Percentiles rank a stretch among this genome's conserved stretches.
Evolutionary conservation across 2,329 filamentous ascomycete species (phyloP).

Genomic region (Celoporthe dispersa): DNA sequence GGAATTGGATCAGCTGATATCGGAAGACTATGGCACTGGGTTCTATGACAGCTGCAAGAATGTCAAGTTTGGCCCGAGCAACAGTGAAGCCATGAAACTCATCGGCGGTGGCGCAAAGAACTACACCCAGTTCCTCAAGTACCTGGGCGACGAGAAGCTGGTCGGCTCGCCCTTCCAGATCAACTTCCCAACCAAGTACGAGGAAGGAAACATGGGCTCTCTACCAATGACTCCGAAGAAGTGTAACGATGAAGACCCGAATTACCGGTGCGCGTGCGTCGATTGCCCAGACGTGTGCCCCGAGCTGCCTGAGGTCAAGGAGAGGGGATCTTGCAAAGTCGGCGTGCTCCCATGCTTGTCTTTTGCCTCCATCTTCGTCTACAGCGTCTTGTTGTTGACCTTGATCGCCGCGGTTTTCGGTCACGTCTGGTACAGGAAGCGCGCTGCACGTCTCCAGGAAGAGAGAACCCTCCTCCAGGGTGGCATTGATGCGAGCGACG

Average conservation of each 20-base stretch:
- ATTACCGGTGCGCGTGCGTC: constrained; percentile 88
- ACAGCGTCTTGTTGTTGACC: constrained; percentile 73
- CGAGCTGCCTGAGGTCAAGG: constrained; percentile 74
- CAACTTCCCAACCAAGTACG: constrained; percentile 75
- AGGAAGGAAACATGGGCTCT: constrained; percentile 72
- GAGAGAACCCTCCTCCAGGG: constrained; percentile 79
- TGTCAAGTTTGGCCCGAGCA: constrained; percentile 95
- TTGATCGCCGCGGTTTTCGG: constrained; percentile 70
- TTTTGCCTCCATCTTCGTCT: constrained; percentile 87
- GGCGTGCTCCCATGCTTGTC: constrained; percentile 90
- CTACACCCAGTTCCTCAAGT: constrained; percentile 84
- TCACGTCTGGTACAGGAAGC: constrained; percentile 75
- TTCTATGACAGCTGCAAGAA: constrained; percentile 99
- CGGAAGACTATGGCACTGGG: constrained; percentile 79
- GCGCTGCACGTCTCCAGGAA: constrained; percentile 76
- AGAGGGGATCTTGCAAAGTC: constrained; percentile 75
- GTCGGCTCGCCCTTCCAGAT: constrained; percentile 97
- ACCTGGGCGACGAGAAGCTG: constrained; percentile 88
- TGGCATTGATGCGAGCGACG: constrained; percentile 74
- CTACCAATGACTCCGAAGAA: constrained; percentile 75
- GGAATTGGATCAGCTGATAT: constrained; percentile 88
- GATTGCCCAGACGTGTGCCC: constrained; percentile 90
- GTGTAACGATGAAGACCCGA: constrained; percentile 87
- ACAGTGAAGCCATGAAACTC: constrained; percentile 90
- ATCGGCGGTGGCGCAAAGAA: constrained; percentile 95